A percentile compares a stretch with the other conserved stretches of the same genome.
phyloP scores from a whole-genome alignment of 2,329 filamentous ascomycete genomes.

The Microcyclospora pomicola region DNA sequence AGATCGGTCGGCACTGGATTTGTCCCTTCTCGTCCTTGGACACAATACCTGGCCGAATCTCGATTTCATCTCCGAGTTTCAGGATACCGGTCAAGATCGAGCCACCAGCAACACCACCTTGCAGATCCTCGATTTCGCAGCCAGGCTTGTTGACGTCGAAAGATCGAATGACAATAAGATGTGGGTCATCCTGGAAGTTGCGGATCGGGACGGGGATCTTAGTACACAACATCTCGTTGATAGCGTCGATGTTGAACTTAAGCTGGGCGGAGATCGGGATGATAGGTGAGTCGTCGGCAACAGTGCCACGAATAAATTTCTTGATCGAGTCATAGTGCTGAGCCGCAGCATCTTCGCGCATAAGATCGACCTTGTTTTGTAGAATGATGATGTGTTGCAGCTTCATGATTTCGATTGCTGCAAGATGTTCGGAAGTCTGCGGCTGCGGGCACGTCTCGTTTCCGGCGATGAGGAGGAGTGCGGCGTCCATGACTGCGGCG shows the following conservation, averaged over 20 bases:
- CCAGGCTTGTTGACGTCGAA: conserved; percentile 99
- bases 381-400: conserved; percentile 98
- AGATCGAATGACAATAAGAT: conserved; percentile 98
- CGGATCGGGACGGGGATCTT: conserved; percentile 84
- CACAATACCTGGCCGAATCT: conserved; percentile 97
- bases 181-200: conserved; percentile 82
- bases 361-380: conserved; percentile 98
- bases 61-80: conserved; percentile 94
- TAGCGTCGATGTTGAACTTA: conserved; percentile 98
- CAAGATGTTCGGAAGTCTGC: conserved; percentile 96
- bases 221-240: conserved; percentile 90
- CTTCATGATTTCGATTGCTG: conserved; percentile 99
- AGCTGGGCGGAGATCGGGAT: conserved; percentile 96
- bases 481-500: conserved; percentile 98
- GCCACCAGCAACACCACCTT: conserved; percentile 96
- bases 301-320: conserved; percentile 96
- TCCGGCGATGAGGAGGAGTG: conserved; percentile 86
- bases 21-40: conserved; percentile 86
- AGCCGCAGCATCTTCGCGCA: conserved; percentile 87
- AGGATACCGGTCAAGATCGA: conserved; percentile 92
- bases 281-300: conserved; percentile 86
- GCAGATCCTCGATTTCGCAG: conserved; percentile 94
- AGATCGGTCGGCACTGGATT: conserved; percentile 94
- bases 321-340: conserved; percentile 94
- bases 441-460: conserved; percentile 98